A percentile compares a stretch with the other conserved stretches of the same genome.
phyloP scores from a whole-genome alignment of 352 stramenopile species.

The Phytophthora litchii region DNA sequence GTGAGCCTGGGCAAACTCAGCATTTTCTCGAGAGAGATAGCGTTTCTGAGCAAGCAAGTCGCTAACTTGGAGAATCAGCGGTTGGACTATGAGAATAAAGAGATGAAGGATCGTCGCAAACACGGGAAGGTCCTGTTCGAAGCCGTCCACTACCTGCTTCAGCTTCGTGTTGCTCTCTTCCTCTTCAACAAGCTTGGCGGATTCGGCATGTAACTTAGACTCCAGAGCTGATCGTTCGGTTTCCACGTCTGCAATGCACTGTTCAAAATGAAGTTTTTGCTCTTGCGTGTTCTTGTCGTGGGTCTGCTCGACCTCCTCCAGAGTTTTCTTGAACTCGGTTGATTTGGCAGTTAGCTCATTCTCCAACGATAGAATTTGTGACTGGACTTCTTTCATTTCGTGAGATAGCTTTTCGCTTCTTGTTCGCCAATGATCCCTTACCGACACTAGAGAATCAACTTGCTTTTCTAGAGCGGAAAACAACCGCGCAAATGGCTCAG shows the following conservation, averaged over 20 bases:
- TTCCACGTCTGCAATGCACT: slow-evolving; percentile 40
- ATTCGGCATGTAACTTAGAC: slow-evolving; percentile 37
- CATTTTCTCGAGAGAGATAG: slow-evolving; percentile 53
- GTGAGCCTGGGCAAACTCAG: slow-evolving; percentile 45
- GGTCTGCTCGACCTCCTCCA: slow-evolving; percentile 51
- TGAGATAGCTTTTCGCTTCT: slow-evolving; percentile 23
- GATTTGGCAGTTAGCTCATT: slow-evolving; percentile 43
- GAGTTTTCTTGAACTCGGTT: slow-evolving; percentile 38
- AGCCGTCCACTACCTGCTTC: slow-evolving; percentile 30
- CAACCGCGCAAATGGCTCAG: slow-evolving; percentile 11
- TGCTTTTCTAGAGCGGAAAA: slow-evolving; percentile 29
- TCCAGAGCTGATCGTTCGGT: slow-evolving; percentile 41
- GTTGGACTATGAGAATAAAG: slow-evolving; percentile 62
- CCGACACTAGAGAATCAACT: slow-evolving; percentile 25
- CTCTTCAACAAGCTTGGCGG: slow-evolving; percentile 10
- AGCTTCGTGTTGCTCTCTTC: slow-evolving; percentile 31
- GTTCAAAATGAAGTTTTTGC: slow-evolving; percentile 45
- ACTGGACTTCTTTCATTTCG: slow-evolving; percentile 31
- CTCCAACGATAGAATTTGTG: slow-evolving; percentile 26
- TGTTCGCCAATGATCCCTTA: slow-evolving; percentile 29
- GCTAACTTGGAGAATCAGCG: slow-evolving; percentile 70
- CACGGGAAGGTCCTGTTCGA: slow-evolving; percentile 56
- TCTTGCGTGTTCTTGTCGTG: slow-evolving; percentile 45
- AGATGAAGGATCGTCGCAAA: slow-evolving; percentile 54
- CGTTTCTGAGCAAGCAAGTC: slow-evolving; percentile 70